phyloP scores from a whole-genome alignment of 2,329 filamentous ascomycete genomes.

The Xylariaceae sp. region DNA sequence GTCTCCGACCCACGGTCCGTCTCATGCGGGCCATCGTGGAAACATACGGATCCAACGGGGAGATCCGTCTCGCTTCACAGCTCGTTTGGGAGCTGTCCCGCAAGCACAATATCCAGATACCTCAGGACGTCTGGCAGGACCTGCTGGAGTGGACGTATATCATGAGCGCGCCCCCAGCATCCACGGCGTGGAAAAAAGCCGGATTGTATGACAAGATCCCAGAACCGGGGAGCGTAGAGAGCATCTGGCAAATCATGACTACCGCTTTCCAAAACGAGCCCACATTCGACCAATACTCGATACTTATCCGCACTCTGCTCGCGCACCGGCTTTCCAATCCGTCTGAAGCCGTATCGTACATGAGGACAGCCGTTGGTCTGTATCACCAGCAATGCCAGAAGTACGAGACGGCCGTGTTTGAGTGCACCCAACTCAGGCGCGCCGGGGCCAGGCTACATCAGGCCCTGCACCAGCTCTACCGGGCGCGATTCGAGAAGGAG shows the following conservation, averaged over 20 bases:
- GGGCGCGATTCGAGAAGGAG: conserved; percentile 26
- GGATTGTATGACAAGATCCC: conserved; percentile 32
- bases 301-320: conserved; percentile 43
- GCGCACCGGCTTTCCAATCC: conserved; percentile 6
- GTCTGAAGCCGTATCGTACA: conserved; percentile 19
- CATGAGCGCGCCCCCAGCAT: conserved; percentile 37
- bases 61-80: conserved; percentile 52
- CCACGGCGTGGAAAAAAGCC: conserved; percentile 33
- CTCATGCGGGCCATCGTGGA: conserved; percentile 65
- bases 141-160: conserved; percentile 64
- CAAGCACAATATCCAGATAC: conserved; percentile 53
- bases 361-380: conserved; percentile 25
- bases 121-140: conserved; percentile 56
- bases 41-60: conserved; percentile 60
- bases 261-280: conserved; percentile 51
- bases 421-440: conserved; percentile 22
- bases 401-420: conserved; percentile 22
- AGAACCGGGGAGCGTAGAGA: conserved; percentile 38
- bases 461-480: conserved; percentile 20
- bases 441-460: conserved; percentile 18
- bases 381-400: conserved; percentile 27
- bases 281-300: conserved; percentile 47
- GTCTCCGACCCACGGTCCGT: conserved; percentile 45
- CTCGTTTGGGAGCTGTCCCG: conserved; percentile 58
- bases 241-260: conserved; percentile 56